Evolutionary conservation across 805 yeast species (phyloP).

Genomic region (Saccharomycopsis fermentans): DNA sequence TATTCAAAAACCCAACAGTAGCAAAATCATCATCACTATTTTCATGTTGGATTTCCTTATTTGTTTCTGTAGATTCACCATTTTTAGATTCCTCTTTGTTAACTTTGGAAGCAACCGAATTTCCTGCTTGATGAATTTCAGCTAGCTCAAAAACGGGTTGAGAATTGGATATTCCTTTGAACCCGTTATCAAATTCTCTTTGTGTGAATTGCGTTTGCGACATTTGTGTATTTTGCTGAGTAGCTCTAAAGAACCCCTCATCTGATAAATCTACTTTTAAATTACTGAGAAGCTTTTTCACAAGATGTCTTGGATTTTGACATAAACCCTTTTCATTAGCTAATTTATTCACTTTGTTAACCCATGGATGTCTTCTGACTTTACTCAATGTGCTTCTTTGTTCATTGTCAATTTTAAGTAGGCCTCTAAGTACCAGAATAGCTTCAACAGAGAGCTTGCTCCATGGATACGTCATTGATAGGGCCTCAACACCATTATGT

Average conservation of each 20-base stretch:
- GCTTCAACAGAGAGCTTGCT: constrained; percentile 37
- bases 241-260: constrained; percentile 29
- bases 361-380: constrained; percentile 49
- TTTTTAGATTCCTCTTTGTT: neutral
- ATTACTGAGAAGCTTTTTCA: constrained; percentile 40
- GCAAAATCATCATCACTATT: neutral
- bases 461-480: constrained; percentile 40
- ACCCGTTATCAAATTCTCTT: constrained; percentile 17
- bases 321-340: constrained; percentile 41
- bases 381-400: constrained; percentile 33
- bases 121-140: constrained; percentile 14
- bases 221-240: constrained; percentile 18
- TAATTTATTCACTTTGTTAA: constrained; percentile 33
- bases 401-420: constrained; percentile 40
- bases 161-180: constrained; percentile 28
- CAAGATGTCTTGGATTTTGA: constrained; percentile 40
- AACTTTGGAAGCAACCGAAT: neutral
- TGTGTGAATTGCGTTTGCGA: constrained; percentile 7
- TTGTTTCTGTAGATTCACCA: neutral
- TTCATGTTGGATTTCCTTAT: constrained; percentile 18
- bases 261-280: constrained; percentile 46
- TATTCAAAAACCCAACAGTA: neutral
- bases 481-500: constrained; percentile 34
- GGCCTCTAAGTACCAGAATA: constrained; percentile 41
- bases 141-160: constrained; percentile 40